Evolutionary conservation across 2,329 filamentous ascomycete genomes (phyloP).

Genomic region (Rhexocercosporidium sp.): DNA sequence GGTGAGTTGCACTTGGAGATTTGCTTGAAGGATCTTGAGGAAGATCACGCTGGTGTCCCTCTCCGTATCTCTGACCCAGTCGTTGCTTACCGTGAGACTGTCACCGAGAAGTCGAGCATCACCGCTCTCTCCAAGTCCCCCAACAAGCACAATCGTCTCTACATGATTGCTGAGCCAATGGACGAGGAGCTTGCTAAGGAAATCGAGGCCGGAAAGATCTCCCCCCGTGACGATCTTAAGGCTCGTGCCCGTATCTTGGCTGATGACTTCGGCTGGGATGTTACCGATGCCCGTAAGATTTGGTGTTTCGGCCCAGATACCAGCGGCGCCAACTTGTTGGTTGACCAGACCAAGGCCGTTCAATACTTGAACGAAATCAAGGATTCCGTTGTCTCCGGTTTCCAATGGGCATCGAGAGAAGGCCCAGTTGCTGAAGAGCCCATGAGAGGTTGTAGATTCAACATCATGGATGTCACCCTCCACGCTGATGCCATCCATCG

Average conservation of each 20-base stretch:
- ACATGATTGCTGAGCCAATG: conserved; percentile 90
- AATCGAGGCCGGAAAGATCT: conserved; percentile 92
- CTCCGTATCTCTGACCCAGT: conserved; percentile 98
- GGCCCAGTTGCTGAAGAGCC: conserved; percentile 98
- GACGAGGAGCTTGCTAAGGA: conserved; percentile 88
- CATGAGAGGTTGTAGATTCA: conserved; percentile 96
- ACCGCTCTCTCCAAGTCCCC: conserved; percentile 98
- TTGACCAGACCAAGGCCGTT: conserved; percentile 99
- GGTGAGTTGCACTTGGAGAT: conserved; percentile 99
- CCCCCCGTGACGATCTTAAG: conserved; percentile 98
- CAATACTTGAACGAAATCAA: conserved; percentile 99
- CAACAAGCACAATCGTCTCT: conserved; percentile 99
- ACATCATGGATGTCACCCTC: conserved; percentile 99
- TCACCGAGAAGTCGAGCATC: conserved; percentile 83
- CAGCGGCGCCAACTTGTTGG: conserved; percentile 95
- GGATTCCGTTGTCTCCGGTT: conserved; percentile 98
- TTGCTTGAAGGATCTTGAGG: conserved; percentile 99
- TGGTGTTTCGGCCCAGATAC: conserved; percentile 99
- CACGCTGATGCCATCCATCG: conserved; percentile 99
- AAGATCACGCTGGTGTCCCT: conserved; percentile 98
- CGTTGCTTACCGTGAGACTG: conserved; percentile 98
- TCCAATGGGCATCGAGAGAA: conserved; percentile 99
- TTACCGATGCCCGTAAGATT: conserved; percentile 99
- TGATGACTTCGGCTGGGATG: conserved; percentile 98
- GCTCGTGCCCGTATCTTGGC: conserved; percentile 92